Evolutionary conservation across 2,329 filamentous ascomycete species (phyloP).

Genomic region (Dothistroma septosporum): DNA sequence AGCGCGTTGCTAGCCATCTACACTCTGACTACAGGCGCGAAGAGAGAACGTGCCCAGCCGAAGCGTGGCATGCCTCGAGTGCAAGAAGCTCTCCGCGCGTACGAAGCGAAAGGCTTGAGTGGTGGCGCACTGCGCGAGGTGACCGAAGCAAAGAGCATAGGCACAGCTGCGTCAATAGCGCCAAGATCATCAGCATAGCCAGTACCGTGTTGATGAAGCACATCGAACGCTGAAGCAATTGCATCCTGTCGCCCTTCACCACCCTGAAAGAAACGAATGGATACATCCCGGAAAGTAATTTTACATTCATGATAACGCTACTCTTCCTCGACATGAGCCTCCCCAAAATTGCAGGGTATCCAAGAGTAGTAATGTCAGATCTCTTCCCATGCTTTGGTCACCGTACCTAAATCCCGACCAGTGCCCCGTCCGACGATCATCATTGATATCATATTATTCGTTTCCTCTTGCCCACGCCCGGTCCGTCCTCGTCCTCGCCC

Average conservation of each 20-base stretch:
- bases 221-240: neutral
- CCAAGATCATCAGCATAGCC: neutral
- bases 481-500: slow-evolving; percentile 57
- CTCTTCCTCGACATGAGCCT: neutral
- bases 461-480: slow-evolving; percentile 61
- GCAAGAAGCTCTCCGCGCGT: neutral
- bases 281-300: neutral
- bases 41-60: neutral
- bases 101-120: neutral
- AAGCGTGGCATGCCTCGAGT: neutral
- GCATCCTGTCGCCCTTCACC: no score
- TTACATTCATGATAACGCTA: neutral
- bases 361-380: neutral
- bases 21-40: neutral
- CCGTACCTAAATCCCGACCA: neutral
- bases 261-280: no score
- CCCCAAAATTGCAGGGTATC: slow-evolving; percentile 3
- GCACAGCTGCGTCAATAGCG: neutral
- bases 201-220: neutral
- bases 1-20: neutral
- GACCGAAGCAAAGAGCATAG: no score
- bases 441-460: slow-evolving; percentile 42
- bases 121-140: no score
- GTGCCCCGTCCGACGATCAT: neutral
- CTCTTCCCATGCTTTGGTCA: neutral